Base-by-base conservation (phyloP, 192 early-diverging fungal species). In the Spinellus fusiger region DNA sequence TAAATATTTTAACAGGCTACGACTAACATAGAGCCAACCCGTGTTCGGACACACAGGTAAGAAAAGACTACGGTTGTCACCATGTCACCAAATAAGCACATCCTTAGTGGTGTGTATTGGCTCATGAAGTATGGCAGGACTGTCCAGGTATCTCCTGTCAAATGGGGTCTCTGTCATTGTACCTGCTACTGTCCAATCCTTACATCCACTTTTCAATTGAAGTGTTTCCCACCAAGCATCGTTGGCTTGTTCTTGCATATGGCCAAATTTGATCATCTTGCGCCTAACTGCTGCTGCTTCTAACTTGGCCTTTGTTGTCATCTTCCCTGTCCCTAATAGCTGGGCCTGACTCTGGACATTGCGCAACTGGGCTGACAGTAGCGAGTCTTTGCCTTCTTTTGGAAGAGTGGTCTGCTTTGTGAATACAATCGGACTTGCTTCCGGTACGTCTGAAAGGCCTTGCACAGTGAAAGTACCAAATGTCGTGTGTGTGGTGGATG, bases 231-330 rank as follows among this genome's bases (percentile, higher is more conserved):
- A 51, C 49, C 12, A 51, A 12, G 49, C 27, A 3, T 16, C 49
- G 2, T 51, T 25, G n/a, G 4, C 49, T 22, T 51, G 49, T 22
- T 51, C 49, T 5, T 29, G 49, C 49, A 51, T 51, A 51, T 51
- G 20, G 26, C 12, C 13, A 29, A 1, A 51, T 25, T 23, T 4
- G 1, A 51, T 51, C 49, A 51, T 51, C 2, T 51, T 51, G 5
- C 49, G 49, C 27, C 49, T 4, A 4, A 25, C 49, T 5, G 49
- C 49, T 4, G 49, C 49, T 2, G 49, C 49, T 22, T 51, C 49
- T 13, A 51, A 23, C 12, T 51, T 51, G 2, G 49, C 49, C 27
- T 51, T 51, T 51, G 49, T 51, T 10, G 22, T 51, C 49, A 51
- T 51, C 22, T 12, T 44, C 3, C 3, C 13, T 2, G 4, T 2